phyloP scores from a whole-genome alignment of 2,329 filamentous ascomycete species.

The Aspergillus sp. region DNA sequence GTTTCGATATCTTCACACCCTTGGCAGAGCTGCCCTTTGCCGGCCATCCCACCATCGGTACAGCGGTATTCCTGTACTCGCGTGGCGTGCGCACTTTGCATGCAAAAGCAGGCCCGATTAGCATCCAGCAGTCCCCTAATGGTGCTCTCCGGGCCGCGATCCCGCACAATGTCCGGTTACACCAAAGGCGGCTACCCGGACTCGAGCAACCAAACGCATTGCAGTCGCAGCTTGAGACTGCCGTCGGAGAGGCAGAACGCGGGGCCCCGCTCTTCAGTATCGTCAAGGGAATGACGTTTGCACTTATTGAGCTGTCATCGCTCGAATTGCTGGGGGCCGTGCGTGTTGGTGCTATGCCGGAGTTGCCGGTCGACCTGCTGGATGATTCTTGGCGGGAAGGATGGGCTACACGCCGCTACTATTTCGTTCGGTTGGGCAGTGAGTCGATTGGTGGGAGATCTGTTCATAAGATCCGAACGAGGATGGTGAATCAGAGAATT shows the following conservation, averaged over 20 bases:
- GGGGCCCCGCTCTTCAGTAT: slow-evolving; percentile 38
- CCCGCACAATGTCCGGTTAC: slow-evolving; percentile 38
- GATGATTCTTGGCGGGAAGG: slow-evolving; percentile 33
- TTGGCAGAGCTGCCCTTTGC: slow-evolving; percentile 56
- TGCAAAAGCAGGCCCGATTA: slow-evolving; percentile 59
- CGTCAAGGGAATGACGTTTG: slow-evolving; percentile 53
- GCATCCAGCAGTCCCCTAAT: slow-evolving; percentile 32
- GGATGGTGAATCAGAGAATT: slow-evolving; percentile 27
- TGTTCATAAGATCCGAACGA: slow-evolving; percentile 28
- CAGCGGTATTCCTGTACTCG: slow-evolving; percentile 44
- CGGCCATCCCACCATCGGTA: slow-evolving; percentile 59
- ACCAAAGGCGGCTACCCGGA: slow-evolving; percentile 26
- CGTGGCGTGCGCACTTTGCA: slow-evolving; percentile 38
- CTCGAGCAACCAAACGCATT: slow-evolving; percentile 18
- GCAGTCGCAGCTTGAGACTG: slow-evolving; percentile 26
- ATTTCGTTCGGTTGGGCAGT: slow-evolving; percentile 44
- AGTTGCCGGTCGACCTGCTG: slow-evolving; percentile 19
- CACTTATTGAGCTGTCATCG: slow-evolving; percentile 62
- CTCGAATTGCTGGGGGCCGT: slow-evolving; percentile 56
- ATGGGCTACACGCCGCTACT: slow-evolving; percentile 33
- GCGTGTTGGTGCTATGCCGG: slow-evolving; percentile 9
- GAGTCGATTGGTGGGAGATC: slow-evolving; percentile 56
- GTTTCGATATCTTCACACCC: slow-evolving; percentile 56
- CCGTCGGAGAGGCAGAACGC: slow-evolving; percentile 15
- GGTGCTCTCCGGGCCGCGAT: slow-evolving; percentile 30